Evolutionary conservation across 2,329 filamentous ascomycete genomes (phyloP), one percentile per base, ranked within the genome.

Genomic region (Penicillium corylophilum): DNA sequence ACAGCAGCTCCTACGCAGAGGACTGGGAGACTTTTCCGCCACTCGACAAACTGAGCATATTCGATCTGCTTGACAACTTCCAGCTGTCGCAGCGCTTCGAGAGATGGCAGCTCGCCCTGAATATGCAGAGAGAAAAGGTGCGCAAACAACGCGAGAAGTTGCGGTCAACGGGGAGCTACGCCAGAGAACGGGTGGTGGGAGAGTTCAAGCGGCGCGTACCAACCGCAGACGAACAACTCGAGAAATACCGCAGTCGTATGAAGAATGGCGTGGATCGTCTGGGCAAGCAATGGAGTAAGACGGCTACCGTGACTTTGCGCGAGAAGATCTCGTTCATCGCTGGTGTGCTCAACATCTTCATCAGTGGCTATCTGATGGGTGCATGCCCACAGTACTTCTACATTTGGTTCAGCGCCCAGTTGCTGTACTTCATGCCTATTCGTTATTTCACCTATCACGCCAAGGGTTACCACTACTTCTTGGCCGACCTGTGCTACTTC

Each of bases 251-350:
- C 62, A 88, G 85, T 71, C 89, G 89, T 53, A 94, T 97, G 90
- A 87, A 87, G 60, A 81, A 82, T 44, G 90, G 87, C 44, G 91
- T 97, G n/a, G 92, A 96, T 64, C 88, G 90, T 60, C 80, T 97
- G 29, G 88, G 87, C 54, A 83, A 81, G 60, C 85, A 85, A 65
- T 99, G 93, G 92, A 94, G 89, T 67, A 89, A 96, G 67, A 90
- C 89, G 16, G 90, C 90, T 65, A 86, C 85, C 8, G 91, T 99
- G 62, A 96, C 91, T 1, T 74, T 89, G 44, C 86, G 92, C 52
- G 94, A 99, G 76, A 99, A 99, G 79, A 78, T 95, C 44, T 92
- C 93, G 5, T 99, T 99, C 73, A 96, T 99, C 56, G 93, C 86
- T 54, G 94, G 91, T 64, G 92, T 96, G 61, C 84, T 96, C 76